Evolutionary conservation across 345 rosid genomes (phyloP).

Genomic region (Garcia nutans): DNA sequence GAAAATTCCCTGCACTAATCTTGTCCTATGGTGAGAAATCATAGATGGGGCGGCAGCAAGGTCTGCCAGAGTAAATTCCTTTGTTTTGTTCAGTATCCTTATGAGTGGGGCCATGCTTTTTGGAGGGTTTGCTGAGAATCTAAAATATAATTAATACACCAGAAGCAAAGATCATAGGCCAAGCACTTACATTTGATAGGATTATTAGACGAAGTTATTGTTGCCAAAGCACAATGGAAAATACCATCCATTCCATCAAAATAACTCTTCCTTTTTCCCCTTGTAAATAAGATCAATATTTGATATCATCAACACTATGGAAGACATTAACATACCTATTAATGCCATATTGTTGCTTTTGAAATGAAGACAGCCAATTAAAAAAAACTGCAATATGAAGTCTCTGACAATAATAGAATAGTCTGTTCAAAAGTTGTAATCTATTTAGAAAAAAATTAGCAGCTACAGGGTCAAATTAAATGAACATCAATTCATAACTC

Average conservation of each 20-base stretch:
- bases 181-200: not conserved
- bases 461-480: no score
- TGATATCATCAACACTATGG: not conserved
- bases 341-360: constrained; percentile 3
- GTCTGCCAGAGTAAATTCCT: no score
- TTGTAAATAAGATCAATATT: not conserved
- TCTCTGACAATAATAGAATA: not conserved
- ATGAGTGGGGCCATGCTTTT: no score
- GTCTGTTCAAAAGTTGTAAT: constrained; percentile 3
- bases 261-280: no score
- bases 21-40: no score
- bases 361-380: constrained; percentile 7
- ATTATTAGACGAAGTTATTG: no score
- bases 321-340: constrained; percentile 10
- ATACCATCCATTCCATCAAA: no score
- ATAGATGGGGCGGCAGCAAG: no score
- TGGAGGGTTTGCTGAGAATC: not conserved
- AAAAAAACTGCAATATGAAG: constrained; percentile 4
- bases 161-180: constrained; percentile 2
- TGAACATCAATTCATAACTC: no score
- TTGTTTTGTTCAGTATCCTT: no score
- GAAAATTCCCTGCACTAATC: no score
- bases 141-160: not conserved
- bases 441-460: not conserved
- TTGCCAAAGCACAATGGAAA: no score